phyloP scores from a whole-genome alignment of 2,329 filamentous ascomycete species.

The Dactylellina haptotyla region DNA sequence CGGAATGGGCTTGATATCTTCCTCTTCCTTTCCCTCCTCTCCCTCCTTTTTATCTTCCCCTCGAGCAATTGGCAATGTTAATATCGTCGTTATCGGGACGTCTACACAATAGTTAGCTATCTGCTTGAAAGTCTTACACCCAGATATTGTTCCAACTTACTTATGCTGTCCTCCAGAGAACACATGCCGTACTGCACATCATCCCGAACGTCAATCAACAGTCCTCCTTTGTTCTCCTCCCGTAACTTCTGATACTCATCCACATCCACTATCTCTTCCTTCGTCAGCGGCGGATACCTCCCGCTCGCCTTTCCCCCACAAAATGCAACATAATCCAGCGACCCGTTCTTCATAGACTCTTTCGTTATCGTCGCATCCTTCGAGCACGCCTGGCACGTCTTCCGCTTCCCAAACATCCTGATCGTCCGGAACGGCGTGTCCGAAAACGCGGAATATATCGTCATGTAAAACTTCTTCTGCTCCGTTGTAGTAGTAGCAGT shows the following conservation, averaged over 20 bases:
- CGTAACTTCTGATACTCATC: slow-evolving; percentile 66
- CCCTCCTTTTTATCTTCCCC: slow-evolving; percentile 12
- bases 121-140: slow-evolving; percentile 1
- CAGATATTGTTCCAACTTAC: slow-evolving; percentile 37
- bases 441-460: slow-evolving; percentile 69
- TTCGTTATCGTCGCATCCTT: slow-evolving; percentile 70
- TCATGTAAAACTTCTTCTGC: slow-evolving; percentile 61
- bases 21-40: background rate
- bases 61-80: slow-evolving; percentile 17
- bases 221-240: slow-evolving; percentile 61
- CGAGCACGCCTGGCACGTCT: slow-evolving; percentile 79
- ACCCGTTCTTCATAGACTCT: slow-evolving; percentile 71
- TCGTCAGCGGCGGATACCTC: slow-evolving; percentile 69
- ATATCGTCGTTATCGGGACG: slow-evolving; percentile 50
- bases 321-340: slow-evolving; percentile 84
- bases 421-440: slow-evolving; percentile 75
- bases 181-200: slow-evolving; percentile 85
- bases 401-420: slow-evolving; percentile 74
- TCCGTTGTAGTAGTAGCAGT: slow-evolving; percentile 3
- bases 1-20: slow-evolving; percentile 1
- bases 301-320: slow-evolving; percentile 71
- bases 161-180: slow-evolving; percentile 78
- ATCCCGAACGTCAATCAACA: slow-evolving; percentile 85
- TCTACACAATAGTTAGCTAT: slow-evolving; percentile 22
- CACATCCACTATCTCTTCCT: slow-evolving; percentile 74